These are phyloP conservation scores for Termitomyces sp. DNA, from an alignment of 768 basidiomycete species.

Conservation along the genomic window DNA sequence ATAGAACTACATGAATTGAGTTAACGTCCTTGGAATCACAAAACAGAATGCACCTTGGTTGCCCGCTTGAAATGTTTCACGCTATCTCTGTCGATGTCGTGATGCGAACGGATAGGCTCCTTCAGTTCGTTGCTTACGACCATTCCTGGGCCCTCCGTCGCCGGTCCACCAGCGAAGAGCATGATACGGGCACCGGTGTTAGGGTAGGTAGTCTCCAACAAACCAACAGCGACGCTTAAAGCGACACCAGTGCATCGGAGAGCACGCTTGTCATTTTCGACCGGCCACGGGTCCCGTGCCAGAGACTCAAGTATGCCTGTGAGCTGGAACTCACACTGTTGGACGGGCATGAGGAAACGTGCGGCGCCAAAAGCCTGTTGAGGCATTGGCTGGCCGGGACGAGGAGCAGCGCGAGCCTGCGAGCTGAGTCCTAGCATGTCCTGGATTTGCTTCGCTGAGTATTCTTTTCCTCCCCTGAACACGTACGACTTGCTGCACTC, in stretches of 20 bases:
- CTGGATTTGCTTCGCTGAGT: constrained; percentile 92
- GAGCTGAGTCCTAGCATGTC: constrained; percentile 93
- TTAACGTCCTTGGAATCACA: background rate
- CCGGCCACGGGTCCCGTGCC: constrained; percentile 93
- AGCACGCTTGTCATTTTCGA: constrained; percentile 90
- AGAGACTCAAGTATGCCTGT: constrained; percentile 89
- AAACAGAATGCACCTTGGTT: constrained; percentile 61
- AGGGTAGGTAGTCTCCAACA: constrained; percentile 92
- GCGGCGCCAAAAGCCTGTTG: constrained; percentile 80
- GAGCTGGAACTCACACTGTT: constrained; percentile 93
- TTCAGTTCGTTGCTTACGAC: constrained; percentile 93
- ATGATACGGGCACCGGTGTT: constrained; percentile 96
- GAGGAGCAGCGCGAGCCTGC: constrained; percentile 77
- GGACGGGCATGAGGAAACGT: constrained; percentile 87
- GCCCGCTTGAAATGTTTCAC: constrained; percentile 98
- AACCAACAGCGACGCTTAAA: constrained; percentile 85
- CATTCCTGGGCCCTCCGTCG: constrained; percentile 95
- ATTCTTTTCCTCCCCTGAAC: constrained; percentile 97
- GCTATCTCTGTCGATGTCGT: constrained; percentile 95
- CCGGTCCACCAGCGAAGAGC: constrained; percentile 93
- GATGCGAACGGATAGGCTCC: constrained; percentile 97
- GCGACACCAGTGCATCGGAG: constrained; percentile 95
- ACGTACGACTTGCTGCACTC: constrained; percentile 98
- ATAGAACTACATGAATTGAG: constrained; percentile 66
- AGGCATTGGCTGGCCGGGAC: constrained; percentile 79